Conservation (phyloP, 1,284 basidiomycete species). For the Microbotryum intermedium region DNA sequence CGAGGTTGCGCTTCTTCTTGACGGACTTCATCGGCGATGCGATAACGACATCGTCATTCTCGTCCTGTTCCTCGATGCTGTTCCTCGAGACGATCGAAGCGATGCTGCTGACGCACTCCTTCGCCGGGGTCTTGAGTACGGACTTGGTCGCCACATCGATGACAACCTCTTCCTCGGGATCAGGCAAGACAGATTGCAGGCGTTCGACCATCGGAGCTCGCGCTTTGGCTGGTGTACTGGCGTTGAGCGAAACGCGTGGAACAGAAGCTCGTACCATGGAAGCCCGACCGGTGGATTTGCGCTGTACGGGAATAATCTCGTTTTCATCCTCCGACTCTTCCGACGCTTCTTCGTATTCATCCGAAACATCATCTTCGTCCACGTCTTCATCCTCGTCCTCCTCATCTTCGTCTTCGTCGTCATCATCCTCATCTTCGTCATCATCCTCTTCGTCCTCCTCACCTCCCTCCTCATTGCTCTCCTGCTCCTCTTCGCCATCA, state of each 20-base stretch:
- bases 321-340: conserved; percentile 1
- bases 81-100: conserved; percentile 7
- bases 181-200: not conserved
- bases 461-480: not conserved
- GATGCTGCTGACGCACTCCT: no score
- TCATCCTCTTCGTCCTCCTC: not conserved
- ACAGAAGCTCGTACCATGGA: not conserved
- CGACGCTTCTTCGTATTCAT: not conserved
- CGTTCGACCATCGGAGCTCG: not conserved
- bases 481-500: not conserved
- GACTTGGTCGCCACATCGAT: conserved; percentile 5
- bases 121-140: conserved; percentile 4
- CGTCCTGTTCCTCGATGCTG: conserved; percentile 5
- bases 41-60: conserved; percentile 20
- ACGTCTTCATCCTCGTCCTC: not conserved
- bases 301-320: not conserved
- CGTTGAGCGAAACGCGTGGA: not conserved
- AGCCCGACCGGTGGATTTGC: not conserved
- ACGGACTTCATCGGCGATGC: not conserved
- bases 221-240: not conserved
- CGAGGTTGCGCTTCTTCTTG: conserved; percentile 3
- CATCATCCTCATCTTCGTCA: not conserved
- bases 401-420: not conserved
- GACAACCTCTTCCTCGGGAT: not conserved
- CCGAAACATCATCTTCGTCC: not conserved